phyloP scores from a whole-genome alignment of 148 eudicot genomes.

The Rhododendron henanense region DNA sequence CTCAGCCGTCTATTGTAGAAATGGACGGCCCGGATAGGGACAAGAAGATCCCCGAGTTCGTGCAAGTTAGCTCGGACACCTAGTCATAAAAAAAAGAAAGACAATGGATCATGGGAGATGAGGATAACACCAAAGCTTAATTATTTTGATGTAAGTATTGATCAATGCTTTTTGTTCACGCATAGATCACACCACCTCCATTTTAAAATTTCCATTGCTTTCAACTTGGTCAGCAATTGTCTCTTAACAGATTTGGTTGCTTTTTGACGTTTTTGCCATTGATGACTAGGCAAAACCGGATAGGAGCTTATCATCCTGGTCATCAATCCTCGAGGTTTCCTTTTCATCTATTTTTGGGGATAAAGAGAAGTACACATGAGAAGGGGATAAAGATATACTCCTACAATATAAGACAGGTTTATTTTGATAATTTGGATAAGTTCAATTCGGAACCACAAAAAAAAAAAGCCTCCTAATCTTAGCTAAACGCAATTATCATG shows the following conservation, averaged over 20 bases:
- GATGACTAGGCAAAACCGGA: background rate
- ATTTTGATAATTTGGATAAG: background rate
- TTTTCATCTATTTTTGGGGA: background rate
- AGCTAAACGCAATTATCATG: background rate
- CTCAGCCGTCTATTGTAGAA: no score
- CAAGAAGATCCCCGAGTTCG: no score
- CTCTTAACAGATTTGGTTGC: background rate
- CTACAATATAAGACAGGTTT: background rate
- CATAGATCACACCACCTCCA: background rate
- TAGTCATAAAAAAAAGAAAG: no score
- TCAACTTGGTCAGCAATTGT: background rate
- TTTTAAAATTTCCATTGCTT: background rate
- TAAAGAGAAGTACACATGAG: background rate
- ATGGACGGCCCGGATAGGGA: no score
- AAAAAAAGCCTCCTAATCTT: background rate
- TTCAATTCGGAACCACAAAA: background rate
- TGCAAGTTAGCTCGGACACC: no score
- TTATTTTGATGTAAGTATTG: no score
- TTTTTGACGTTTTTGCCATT: background rate
- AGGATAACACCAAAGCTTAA: background rate
- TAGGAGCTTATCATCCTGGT: conserved; percentile 1
- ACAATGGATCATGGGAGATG: background rate
- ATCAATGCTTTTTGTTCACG: background rate
- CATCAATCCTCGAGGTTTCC: background rate
- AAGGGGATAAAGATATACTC: background rate